These are phyloP conservation scores for Tylopilus orsonianus DNA, from an alignment of 1,284 basidiomycete genomes.

Conservation along the genomic window DNA sequence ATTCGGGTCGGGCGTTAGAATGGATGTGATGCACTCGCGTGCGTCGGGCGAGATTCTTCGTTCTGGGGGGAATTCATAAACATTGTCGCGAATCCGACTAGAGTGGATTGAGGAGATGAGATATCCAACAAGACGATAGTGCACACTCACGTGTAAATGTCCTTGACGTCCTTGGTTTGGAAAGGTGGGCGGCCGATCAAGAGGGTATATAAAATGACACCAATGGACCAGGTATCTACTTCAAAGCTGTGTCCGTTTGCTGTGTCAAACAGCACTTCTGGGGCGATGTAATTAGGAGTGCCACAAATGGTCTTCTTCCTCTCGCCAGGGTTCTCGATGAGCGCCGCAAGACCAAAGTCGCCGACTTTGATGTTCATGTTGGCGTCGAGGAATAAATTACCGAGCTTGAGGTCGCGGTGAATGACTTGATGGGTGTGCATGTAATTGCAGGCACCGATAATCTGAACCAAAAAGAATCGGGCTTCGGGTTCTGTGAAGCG, in stretches of 20 bases:
- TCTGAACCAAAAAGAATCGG: slow-evolving; percentile 90
- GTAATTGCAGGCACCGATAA: slow-evolving; percentile 94
- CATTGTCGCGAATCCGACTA: slow-evolving; percentile 90
- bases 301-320: slow-evolving; percentile 99
- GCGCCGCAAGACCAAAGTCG: slow-evolving; percentile 95
- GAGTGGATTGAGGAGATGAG: slow-evolving; percentile 15
- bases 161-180: slow-evolving; percentile 96
- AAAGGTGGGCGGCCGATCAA: slow-evolving; percentile 94
- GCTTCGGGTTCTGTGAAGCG: slow-evolving; percentile 93
- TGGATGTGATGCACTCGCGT: slow-evolving; percentile 79
- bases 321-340: slow-evolving; percentile 95
- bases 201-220: slow-evolving; percentile 96
- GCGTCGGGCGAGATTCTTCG: slow-evolving; percentile 72
- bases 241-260: slow-evolving; percentile 97
- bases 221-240: slow-evolving; percentile 97
- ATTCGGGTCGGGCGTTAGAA: slow-evolving; percentile 81
- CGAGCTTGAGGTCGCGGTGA: slow-evolving; percentile 94
- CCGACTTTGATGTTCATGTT: slow-evolving; percentile 97
- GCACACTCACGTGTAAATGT: slow-evolving; percentile 78
- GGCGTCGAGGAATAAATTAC: slow-evolving; percentile 91
- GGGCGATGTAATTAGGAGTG: slow-evolving; percentile 98
- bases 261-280: slow-evolving; percentile 95
- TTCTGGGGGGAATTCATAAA: slow-evolving; percentile 89
- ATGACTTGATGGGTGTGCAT: slow-evolving; percentile 97
- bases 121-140: background rate